Evolutionary conservation across 2,329 filamentous ascomycete species (phyloP), one percentile per base, ranked within the genome.

Genomic region (Microthyrium microscopicum): DNA sequence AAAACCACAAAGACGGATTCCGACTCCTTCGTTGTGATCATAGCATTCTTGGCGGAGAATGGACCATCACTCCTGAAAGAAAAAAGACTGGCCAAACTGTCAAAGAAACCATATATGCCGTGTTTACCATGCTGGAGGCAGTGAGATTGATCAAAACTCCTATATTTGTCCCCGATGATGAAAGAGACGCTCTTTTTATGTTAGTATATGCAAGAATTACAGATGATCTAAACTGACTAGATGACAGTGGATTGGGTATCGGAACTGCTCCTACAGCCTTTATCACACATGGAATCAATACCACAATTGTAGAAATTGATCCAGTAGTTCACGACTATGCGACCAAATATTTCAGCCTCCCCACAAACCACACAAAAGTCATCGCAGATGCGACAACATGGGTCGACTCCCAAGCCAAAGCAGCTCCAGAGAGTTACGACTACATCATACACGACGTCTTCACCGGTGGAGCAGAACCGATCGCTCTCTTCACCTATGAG

Each of bases 401-500:
- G 48, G 67, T 75, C 5, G 45, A 59, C 9, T 48, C 53, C 8
- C 56, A 74, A 52, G 67, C 72, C 13, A 54, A 61, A 29, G 33
- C 46, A 3, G 41, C 42, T 7, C 50, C 52, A 8, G 38, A 32
- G 18, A 62, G 62, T 19, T 98, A 78, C 52, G 77, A 94, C 57
- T 95, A 93, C 59, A 89, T 98, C 48, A 68, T 98, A 34, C 89
- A 98, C 53, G 89, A 98, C 45, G 89, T 98, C 17, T 98, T 98
- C 53, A 98, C 89, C 1, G 89, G 89, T 17, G 89, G 89, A 33
- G 85, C 84, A 0, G 89, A 95, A 53, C 89, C 89, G 1, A 72
- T 85, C 3, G 64, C 75, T 5, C 70, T 98, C 5, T 98, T 98
- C 56, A 95, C 85, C 0, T 54, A 74, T 4, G 77, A 89, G 44